phyloP scores from a whole-genome alignment of 306 rosid genomes.

The Rosa rugosa region DNA sequence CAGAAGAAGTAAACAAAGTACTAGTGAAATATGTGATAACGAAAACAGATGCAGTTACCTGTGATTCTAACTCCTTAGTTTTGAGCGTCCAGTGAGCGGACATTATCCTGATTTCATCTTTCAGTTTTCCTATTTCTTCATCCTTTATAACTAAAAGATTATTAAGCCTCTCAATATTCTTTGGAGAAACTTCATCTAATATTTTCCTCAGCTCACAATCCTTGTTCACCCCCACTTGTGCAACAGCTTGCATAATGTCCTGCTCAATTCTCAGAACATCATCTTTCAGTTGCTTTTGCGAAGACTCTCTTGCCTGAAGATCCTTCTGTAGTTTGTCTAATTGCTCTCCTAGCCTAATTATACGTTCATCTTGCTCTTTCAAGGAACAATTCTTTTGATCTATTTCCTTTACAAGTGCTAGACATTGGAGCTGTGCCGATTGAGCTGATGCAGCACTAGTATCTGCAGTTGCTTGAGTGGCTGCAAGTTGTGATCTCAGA shows the following conservation, averaged over 20 bases:
- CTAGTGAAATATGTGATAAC: background rate
- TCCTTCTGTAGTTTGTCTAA: slow-evolving; percentile 78
- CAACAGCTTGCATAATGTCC: slow-evolving; percentile 77
- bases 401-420: slow-evolving; percentile 67
- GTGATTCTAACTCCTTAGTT: slow-evolving; percentile 92
- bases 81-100: slow-evolving; percentile 86
- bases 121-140: slow-evolving; percentile 67
- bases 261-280: slow-evolving; percentile 78
- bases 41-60: slow-evolving; percentile 47
- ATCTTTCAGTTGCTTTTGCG: slow-evolving; percentile 88
- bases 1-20: slow-evolving; percentile 10
- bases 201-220: slow-evolving; percentile 72
- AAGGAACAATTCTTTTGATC: slow-evolving; percentile 67
- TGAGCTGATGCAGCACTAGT: slow-evolving; percentile 86
- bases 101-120: slow-evolving; percentile 79
- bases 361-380: slow-evolving; percentile 75
- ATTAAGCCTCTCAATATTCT: slow-evolving; percentile 74
- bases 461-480: slow-evolving; percentile 75
- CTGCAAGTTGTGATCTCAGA: slow-evolving; percentile 62
- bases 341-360: slow-evolving; percentile 73
- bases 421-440: slow-evolving; percentile 71
- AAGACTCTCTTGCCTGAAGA: slow-evolving; percentile 79
- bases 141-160: slow-evolving; percentile 70
- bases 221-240: slow-evolving; percentile 61
- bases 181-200: slow-evolving; percentile 82